Evolutionary conservation across 805 yeast species (phyloP).

Genomic region (Wickerhamiella australiensis): DNA sequence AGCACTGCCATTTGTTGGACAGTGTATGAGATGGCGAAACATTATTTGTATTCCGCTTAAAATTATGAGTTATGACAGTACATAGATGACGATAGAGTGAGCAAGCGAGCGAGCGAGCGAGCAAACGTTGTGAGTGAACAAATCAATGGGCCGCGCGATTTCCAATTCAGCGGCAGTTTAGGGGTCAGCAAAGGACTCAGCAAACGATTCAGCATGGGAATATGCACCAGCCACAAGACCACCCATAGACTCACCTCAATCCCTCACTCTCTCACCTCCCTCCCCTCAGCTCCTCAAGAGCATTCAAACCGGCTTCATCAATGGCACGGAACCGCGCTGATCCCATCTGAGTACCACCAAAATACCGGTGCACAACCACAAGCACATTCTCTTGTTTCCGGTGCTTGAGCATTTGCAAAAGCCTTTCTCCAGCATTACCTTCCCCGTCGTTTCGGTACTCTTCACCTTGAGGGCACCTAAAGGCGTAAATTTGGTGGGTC

Average conservation of each 20-base stretch:
- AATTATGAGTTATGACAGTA: conserved; percentile 9
- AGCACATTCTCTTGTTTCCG: not conserved
- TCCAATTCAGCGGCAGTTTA: no score
- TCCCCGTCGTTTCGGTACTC: conserved; percentile 4
- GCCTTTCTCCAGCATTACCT: conserved; percentile 8
- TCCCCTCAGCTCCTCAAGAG: not conserved
- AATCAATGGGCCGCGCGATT: no score
- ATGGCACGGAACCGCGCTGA: conserved; percentile 3
- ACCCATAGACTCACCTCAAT: no score
- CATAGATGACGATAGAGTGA: not conserved
- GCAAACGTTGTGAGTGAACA: not conserved
- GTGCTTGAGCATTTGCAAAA: conserved; percentile 6
- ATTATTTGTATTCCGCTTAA: conserved; percentile 1
- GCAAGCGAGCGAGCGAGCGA: not conserved
- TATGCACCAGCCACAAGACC: no score
- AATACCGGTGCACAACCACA: conserved; percentile 3
- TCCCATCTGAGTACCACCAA: conserved; percentile 5
- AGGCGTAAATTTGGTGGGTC: conserved; percentile 1
- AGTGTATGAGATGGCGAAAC: conserved; percentile 90
- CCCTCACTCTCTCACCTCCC: no score
- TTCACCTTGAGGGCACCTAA: not conserved
- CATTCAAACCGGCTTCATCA: not conserved
- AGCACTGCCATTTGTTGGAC: conserved; percentile 97
- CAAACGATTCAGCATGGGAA: no score
- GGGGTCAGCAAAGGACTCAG: no score